phyloP scores from a whole-genome alignment of 345 rosid species.

The Gossypium ekmanianum region DNA sequence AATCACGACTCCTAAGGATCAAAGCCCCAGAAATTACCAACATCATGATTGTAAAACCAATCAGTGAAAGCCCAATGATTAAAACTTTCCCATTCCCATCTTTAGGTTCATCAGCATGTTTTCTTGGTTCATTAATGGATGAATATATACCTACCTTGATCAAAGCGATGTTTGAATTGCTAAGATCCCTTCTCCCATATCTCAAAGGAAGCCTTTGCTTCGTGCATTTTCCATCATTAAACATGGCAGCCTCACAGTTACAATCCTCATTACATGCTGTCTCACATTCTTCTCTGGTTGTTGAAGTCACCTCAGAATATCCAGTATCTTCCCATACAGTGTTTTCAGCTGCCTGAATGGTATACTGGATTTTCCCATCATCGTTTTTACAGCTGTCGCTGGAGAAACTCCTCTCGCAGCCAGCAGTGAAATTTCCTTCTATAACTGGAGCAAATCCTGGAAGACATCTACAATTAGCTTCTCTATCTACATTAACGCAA shows the following conservation, averaged over 20 bases:
- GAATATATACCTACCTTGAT: slow-evolving; percentile 7
- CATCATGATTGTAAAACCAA: slow-evolving; percentile 6
- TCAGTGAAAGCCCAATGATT: slow-evolving; percentile 14
- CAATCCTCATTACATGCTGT: not conserved
- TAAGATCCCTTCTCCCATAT: not conserved
- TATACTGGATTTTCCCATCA: not conserved
- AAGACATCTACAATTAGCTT: not conserved
- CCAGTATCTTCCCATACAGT: not conserved
- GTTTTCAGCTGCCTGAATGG: not conserved
- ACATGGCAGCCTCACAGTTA: slow-evolving; percentile 4
- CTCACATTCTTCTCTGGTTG: not conserved
- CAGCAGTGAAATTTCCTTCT: not conserved
- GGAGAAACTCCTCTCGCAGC: not conserved
- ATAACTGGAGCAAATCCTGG: not conserved
- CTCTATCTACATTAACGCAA: not conserved
- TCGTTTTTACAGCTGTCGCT: not conserved
- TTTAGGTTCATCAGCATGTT: not conserved
- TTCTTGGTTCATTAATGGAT: not conserved
- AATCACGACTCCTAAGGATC: not conserved
- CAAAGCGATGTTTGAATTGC: not conserved
- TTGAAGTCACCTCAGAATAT: not conserved
- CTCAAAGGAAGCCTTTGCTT: slow-evolving; percentile 14
- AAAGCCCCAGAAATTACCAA: slow-evolving; percentile 11
- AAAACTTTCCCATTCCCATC: slow-evolving; percentile 4
- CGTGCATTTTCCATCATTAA: not conserved